Evolutionary conservation across 2,329 filamentous ascomycete species (phyloP).

Genomic region (Paracorniculantispora psalliotae): DNA sequence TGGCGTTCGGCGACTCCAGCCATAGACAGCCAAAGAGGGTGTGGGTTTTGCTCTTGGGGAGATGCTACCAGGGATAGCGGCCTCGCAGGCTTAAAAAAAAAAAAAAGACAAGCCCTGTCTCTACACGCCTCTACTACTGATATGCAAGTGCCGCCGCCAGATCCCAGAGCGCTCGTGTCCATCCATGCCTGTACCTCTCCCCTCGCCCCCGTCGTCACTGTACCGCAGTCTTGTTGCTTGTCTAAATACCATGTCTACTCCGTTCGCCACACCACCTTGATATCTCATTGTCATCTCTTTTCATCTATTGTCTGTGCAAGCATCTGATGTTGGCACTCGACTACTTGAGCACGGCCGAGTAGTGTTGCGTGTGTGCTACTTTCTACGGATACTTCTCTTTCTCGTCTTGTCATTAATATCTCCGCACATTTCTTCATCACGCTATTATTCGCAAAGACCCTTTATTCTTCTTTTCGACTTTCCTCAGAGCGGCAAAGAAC

Average conservation of each 20-base stretch:
- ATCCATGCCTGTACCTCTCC: not conserved
- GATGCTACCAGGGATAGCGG: not conserved
- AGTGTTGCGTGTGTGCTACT: not conserved
- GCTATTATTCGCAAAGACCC: not conserved
- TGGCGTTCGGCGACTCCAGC: constrained; percentile 12
- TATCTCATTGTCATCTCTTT: constrained; percentile 4
- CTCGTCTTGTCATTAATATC: not conserved
- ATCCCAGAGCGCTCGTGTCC: constrained; percentile 5
- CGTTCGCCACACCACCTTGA: constrained; percentile 8
- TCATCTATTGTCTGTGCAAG: not conserved
- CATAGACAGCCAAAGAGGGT: constrained; percentile 7
- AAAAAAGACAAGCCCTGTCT: constrained; percentile 4
- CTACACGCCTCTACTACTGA: constrained; percentile 1
- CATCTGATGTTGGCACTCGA: not conserved
- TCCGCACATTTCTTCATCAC: not conserved
- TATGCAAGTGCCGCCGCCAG: constrained; percentile 9
- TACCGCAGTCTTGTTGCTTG: not conserved
- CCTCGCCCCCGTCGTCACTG: not conserved
- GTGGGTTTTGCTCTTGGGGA: not conserved
- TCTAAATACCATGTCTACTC: constrained; percentile 8
- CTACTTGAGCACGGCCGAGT: not conserved
- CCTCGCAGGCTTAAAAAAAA: constrained; percentile 6
- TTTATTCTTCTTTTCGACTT: not conserved
- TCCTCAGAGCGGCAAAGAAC: not conserved
- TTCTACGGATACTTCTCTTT: not conserved